Evolutionary conservation across 2,329 filamentous ascomycete species (phyloP).

Genomic region (Neofusicoccum sp.): DNA sequence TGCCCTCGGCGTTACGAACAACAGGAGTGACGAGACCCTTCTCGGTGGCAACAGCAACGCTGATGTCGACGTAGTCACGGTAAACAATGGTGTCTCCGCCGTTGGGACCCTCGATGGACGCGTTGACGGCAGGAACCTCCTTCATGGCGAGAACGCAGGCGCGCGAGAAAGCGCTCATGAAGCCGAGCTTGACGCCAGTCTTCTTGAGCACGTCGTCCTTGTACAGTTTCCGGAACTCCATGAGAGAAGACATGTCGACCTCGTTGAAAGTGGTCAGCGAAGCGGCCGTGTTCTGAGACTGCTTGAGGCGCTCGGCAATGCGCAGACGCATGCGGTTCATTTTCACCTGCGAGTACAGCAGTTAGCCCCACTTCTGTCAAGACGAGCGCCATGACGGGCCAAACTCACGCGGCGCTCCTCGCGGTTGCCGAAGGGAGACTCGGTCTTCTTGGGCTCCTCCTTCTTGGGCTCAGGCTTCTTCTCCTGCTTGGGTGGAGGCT

Average conservation of each 20-base stretch:
- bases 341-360: constrained; percentile 69
- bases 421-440: constrained; percentile 65
- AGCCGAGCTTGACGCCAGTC: constrained; percentile 96
- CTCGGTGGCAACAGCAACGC: constrained; percentile 94
- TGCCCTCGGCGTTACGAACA: constrained; percentile 85
- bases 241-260: constrained; percentile 96
- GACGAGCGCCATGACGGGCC: background rate
- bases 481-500: constrained; percentile 36
- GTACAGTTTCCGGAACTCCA: constrained; percentile 96
- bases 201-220: constrained; percentile 97
- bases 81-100: constrained; percentile 98
- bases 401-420: constrained; percentile 81
- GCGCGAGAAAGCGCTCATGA: constrained; percentile 97
- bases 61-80: constrained; percentile 96
- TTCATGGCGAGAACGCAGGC: constrained; percentile 91
- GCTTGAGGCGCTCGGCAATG: constrained; percentile 96
- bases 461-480: constrained; percentile 40
- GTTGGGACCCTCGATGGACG: constrained; percentile 93
- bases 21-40: constrained; percentile 97
- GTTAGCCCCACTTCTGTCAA: background rate
- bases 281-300: constrained; percentile 97
- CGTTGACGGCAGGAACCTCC: constrained; percentile 92
- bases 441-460: constrained; percentile 35
- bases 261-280: constrained; percentile 99
- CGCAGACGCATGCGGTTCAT: constrained; percentile 99